Conservation (phyloP, 2,329 filamentous ascomycete genomes). For the Verruconis gallopava region DNA sequence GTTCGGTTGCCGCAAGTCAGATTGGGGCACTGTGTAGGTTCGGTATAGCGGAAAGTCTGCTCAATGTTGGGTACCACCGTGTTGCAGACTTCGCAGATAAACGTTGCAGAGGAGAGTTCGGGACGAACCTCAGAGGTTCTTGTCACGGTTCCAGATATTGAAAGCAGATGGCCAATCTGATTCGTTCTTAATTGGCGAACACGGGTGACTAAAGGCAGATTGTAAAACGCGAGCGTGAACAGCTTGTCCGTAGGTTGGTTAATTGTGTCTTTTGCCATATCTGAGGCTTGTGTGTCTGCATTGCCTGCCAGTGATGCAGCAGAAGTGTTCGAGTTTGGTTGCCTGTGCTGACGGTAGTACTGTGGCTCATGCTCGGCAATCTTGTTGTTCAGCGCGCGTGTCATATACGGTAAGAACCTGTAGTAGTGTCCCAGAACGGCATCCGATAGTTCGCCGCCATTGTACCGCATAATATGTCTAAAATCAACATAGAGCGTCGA, state of each 20-base stretch:
- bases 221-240: conserved; percentile 87
- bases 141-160: conserved; percentile 93
- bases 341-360: conserved; percentile 87
- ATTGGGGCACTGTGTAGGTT: conserved; percentile 92
- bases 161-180: conserved; percentile 85
- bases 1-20: conserved; percentile 71
- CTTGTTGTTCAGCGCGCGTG: conserved; percentile 76
- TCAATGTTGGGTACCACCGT: conserved; percentile 80
- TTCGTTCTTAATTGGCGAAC: conserved; percentile 75
- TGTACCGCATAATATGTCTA: conserved; percentile 65
- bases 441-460: conserved; percentile 69
- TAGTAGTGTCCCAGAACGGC: conserved; percentile 88
- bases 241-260: conserved; percentile 96
- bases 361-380: conserved; percentile 88
- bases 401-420: conserved; percentile 85
- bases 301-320: conserved; percentile 45
- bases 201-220: conserved; percentile 74
- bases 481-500: conserved; percentile 82
- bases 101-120: conserved; percentile 83
- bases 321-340: conserved; percentile 62
- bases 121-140: conserved; percentile 93
- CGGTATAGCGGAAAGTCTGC: conserved; percentile 94
- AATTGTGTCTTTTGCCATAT: conserved; percentile 57
- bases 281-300: conserved; percentile 39
- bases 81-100: conserved; percentile 79